A percentile compares a stretch with the other conserved stretches of the same genome.
These are phyloP conservation scores for Hemileia vastatrix DNA, from an alignment of 1,284 basidiomycete species.

Conservation along the genomic window DNA sequence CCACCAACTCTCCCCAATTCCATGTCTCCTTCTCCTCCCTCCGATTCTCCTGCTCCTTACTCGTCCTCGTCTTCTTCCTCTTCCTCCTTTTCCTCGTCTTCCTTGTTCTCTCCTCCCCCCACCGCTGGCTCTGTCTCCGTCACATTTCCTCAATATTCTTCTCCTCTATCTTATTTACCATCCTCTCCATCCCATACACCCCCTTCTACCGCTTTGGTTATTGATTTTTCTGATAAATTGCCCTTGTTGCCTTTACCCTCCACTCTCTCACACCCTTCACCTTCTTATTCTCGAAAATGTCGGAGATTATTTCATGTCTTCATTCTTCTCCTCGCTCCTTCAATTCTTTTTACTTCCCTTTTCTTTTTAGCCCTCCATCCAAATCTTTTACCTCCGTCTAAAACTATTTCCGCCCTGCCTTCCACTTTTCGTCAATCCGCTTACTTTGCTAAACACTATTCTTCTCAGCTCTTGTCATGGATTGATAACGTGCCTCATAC, in stretches of 20 bases:
- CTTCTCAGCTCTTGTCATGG: neutral
- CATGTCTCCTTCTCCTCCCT: too few species aligned
- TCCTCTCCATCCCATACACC: neutral
- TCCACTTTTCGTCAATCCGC: neutral
- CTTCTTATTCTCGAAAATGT: too few species aligned
- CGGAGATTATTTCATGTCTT: too few species aligned
- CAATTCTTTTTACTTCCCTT: too few species aligned
- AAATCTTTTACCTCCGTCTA: too few species aligned
- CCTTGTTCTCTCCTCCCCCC: neutral
- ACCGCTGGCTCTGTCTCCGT: neutral
- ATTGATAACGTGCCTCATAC: neutral
- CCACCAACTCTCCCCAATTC: too few species aligned
- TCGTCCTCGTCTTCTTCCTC: neutral
- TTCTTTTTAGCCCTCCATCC: too few species aligned
- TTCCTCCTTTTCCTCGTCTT: neutral
- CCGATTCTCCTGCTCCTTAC: too few species aligned
- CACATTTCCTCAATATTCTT: neutral
- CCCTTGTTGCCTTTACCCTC: neutral
- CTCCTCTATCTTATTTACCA: neutral
- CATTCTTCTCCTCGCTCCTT: too few species aligned
- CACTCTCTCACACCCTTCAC: too few species aligned
- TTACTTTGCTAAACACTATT: neutral
- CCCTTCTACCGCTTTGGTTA: too few species aligned
- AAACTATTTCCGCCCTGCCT: too few species aligned
- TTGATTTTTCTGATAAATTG: neutral